Evolutionary conservation across 192 early-diverging fungal genomes (phyloP), one percentile per base, ranked within the genome.

Genomic region (Lunasporangiospora selenospora): DNA sequence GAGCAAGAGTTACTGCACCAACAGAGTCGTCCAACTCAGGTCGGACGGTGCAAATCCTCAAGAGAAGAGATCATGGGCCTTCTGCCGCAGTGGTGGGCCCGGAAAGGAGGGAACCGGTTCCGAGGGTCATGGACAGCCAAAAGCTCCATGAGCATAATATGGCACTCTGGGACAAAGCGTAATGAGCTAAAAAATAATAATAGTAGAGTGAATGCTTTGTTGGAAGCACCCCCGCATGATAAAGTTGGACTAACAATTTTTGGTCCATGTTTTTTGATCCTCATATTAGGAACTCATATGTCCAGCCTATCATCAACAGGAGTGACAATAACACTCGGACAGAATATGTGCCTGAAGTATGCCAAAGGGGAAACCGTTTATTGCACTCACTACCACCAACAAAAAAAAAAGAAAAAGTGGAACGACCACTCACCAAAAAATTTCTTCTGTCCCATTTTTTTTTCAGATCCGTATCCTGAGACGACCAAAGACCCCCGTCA

Each of bases 281-380:
- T 30, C 16, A 32, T 19, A 38, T 41, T 32, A 69, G 66, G 2
- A 69, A 69, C 37, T 27, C 56, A 1, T 69, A 60, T 36, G 66
- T 60, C 37, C 57, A 59, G 30, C 66, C 66, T 11, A 31, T 69
- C 45, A 69, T 69, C 12, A 44, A 50, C 26, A 59, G 66, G 38
- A 46, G 12, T 18, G 65, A 69, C 29, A 53, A 43, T 33, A 36
- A 45, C 34, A 54, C 19, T 23, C 56, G 66, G 30, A 69, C 66
- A 2, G 66, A 69, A 69, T 69, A 69, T 19, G 66, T 69, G 6
- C 66, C 66, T 0, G 66, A 69, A 54, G 64, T 66, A 32, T 48
- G 12, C 11, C 18, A 31, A 7, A 13, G 31, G 23, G 18, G n/a
- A 31, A 33, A 33, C 2, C 15, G 4, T n/a, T 26, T 4, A 19